Percentiles rank a stretch among this genome's conserved stretches.
These are phyloP conservation scores for Quillaja saponaria DNA, from an alignment of 306 rosid genomes.

Conservation along the genomic window DNA sequence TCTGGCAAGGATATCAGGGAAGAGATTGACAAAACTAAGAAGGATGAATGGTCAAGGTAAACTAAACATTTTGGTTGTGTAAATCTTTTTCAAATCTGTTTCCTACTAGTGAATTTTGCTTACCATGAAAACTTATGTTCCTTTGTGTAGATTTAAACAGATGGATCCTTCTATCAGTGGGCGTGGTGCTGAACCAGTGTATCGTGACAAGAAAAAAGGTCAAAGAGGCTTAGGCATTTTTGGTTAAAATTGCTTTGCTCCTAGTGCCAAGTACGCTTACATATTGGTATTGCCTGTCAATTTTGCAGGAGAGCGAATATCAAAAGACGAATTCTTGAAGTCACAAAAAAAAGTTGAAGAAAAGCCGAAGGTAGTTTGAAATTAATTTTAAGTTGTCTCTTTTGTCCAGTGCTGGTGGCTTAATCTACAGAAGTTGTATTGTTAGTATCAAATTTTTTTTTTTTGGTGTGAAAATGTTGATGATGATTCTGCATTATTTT, in stretches of 20 bases:
- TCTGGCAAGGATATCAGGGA: constrained; percentile 75
- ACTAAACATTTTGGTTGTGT: too few species aligned
- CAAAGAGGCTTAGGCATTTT: constrained; percentile 14
- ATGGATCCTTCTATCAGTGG: constrained; percentile 79
- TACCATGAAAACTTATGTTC: constrained; percentile 6
- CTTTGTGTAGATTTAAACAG: constrained; percentile 66
- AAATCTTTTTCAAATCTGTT: constrained; percentile 4
- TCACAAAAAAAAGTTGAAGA: constrained; percentile 66
- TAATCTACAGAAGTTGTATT: too few species aligned
- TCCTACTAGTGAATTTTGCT: not conserved
- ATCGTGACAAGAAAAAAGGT: constrained; percentile 86
- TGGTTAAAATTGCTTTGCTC: constrained; percentile 23
- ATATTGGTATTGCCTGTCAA: constrained; percentile 20
- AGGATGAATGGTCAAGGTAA: constrained; percentile 67
- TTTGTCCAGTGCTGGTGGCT: too few species aligned
- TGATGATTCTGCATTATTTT: too few species aligned
- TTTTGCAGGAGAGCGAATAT: constrained; percentile 61
- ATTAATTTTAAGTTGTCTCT: too few species aligned
- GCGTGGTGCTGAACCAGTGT: constrained; percentile 66
- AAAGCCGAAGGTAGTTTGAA: constrained; percentile 88
- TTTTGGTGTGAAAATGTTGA: too few species aligned
- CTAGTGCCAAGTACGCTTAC: constrained; percentile 9
- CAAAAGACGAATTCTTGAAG: constrained; percentile 74
- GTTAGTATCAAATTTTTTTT: too few species aligned
- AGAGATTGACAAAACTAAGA: constrained; percentile 68